These are phyloP conservation scores for Nyctanthes arbortristis DNA, from an alignment of 257 asterid genomes.

Conservation along the genomic window DNA sequence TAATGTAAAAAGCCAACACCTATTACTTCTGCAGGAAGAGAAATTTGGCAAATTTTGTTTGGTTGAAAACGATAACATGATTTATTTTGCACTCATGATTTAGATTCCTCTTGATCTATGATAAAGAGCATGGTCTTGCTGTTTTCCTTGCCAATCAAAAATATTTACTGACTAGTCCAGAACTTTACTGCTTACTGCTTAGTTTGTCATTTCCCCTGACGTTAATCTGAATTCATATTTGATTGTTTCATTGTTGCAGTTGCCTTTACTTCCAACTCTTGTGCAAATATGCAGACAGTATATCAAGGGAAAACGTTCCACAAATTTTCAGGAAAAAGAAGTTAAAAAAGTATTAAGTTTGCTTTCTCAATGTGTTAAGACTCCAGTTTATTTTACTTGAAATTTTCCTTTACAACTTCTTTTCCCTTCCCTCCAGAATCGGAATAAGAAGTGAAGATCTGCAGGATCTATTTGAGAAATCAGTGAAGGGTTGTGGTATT, in stretches of 20 bases:
- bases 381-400: slow-evolving; percentile 4
- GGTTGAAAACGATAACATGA: background rate
- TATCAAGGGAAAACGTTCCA: slow-evolving; percentile 71
- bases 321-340: slow-evolving; percentile 70
- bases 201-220: background rate
- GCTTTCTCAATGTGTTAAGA: slow-evolving; percentile 9
- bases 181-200: background rate
- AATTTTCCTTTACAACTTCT: slow-evolving; percentile 13
- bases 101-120: background rate
- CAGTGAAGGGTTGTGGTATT: slow-evolving; percentile 66
- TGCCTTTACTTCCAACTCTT: slow-evolving; percentile 86
- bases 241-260: slow-evolving; percentile 46
- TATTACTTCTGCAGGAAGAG: background rate
- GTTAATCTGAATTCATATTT: slow-evolving; percentile 4
- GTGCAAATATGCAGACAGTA: slow-evolving; percentile 78
- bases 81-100: background rate
- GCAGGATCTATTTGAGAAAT: slow-evolving; percentile 61
- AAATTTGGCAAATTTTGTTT: background rate
- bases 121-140: background rate
- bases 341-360: slow-evolving; percentile 55
- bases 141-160: background rate
- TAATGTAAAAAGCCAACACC: background rate
- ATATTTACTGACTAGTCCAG: background rate
- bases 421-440: slow-evolving; percentile 51
- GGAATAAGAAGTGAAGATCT: slow-evolving; percentile 90